A percentile compares a stretch with the other conserved stretches of the same genome.
These are phyloP conservation scores for Rhexocercosporidium sp. DNA, from an alignment of 2,329 filamentous ascomycete genomes.

Conservation along the genomic window DNA sequence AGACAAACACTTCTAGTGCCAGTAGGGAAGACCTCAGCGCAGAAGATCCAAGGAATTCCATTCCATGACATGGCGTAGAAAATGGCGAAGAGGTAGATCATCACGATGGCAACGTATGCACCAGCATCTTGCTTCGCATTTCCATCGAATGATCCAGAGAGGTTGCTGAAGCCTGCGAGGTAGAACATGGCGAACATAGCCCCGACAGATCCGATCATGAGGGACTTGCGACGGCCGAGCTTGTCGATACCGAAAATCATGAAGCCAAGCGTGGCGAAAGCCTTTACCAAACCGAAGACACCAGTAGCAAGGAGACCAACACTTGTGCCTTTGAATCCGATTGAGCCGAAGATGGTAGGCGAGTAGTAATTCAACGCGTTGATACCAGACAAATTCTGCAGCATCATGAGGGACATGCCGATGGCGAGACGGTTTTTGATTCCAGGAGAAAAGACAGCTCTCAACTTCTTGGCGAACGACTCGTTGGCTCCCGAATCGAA, in stretches of 20 bases:
- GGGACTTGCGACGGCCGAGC: constrained; percentile 27
- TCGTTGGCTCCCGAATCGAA: constrained; percentile 7
- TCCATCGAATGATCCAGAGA: constrained; percentile 39
- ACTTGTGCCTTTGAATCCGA: constrained; percentile 47
- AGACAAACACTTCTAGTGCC: constrained; percentile 58
- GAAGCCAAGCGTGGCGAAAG: constrained; percentile 25
- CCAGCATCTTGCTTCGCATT: constrained; percentile 18
- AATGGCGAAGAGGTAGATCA: constrained; percentile 33
- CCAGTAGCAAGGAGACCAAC: constrained; percentile 49
- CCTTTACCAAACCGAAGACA: constrained; percentile 45
- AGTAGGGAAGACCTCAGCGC: constrained; percentile 48
- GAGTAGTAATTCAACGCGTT: constrained; percentile 34
- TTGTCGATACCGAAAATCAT: constrained; percentile 32
- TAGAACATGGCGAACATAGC: constrained; percentile 27
- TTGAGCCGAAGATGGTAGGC: constrained; percentile 30
- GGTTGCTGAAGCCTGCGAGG: constrained; percentile 21
- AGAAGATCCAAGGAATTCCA: constrained; percentile 47
- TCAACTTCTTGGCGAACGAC: constrained; percentile 28
- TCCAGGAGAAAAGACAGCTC: constrained; percentile 45
- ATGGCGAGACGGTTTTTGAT: constrained; percentile 76
- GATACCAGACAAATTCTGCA: constrained; percentile 29
- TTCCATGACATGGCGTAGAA: constrained; percentile 57
- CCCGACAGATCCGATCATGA: constrained; percentile 26
- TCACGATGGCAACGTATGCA: constrained; percentile 25
- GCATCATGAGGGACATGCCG: constrained; percentile 45